Evolutionary conservation across 2,329 filamentous ascomycete species (phyloP), one percentile per base, ranked within the genome.

Genomic region (Endoconidiophora polonica): DNA sequence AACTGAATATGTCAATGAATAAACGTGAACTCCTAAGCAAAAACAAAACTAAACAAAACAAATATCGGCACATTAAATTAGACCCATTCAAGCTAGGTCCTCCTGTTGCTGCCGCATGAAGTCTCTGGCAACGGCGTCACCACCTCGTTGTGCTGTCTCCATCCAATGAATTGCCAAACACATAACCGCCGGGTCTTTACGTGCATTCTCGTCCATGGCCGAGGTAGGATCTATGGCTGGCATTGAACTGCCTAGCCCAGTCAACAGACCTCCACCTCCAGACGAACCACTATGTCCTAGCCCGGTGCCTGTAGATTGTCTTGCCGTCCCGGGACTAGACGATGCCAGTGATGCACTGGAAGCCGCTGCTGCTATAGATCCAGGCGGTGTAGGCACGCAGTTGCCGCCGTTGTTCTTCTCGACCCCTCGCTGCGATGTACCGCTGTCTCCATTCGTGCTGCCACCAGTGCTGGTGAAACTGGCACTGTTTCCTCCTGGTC

Each of bases 91-190:
- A n/a, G 24, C 33, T 18, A 49, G 10, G 47, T 50, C 51, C 43
- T 53, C 43, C 18, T 46, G n/a, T 29, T 72, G 69, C 66, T 93
- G 85, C 55, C 81, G 74, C 63, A 95, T 67, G 65, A 90, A 88
- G 62, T 81, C 83, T 61, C 78, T 81, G 18, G 90, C 90, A 57
- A 94, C 69, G 59, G 83, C 76, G 62, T 96, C 90, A 1, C 87
- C 87, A n/a, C 87, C 87, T 49, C 76, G 74, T 58, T 86, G 83
- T 37, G 85, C 87, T 56, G 85, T 72, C 66, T 90, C 86, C 87
- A 96, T 95, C 88, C 90, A 96, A 68, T 96, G 90, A 65, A 93
- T 80, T 7, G 90, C 90, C 52, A 94, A 77, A 59, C 88, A 95
- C 84, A 96, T 91, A 40, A 87, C 79, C 49, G 82, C 82, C 2